Conservation (phyloP, 805 yeast species). For the Phaffomyces antillensis region DNA sequence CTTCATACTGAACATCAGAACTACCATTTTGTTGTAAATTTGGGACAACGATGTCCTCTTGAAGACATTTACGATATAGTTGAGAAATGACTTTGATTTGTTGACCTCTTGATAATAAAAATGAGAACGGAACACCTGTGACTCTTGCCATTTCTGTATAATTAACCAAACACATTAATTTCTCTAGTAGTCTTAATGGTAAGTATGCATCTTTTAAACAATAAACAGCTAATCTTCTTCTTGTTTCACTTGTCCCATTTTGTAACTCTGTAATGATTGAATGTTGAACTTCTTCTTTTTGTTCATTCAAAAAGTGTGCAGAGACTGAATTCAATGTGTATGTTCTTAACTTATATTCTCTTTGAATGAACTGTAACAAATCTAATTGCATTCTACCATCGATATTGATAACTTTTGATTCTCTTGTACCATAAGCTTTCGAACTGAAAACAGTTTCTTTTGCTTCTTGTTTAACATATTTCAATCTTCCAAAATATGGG, state of each 20-base stretch:
- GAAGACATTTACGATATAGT: slow-evolving; percentile 84
- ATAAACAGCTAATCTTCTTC: slow-evolving; percentile 93
- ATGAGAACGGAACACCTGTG: slow-evolving; percentile 96
- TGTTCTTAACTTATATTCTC: slow-evolving; percentile 91
- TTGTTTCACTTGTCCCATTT: slow-evolving; percentile 85
- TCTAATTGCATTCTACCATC: slow-evolving; percentile 97
- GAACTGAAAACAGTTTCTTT: slow-evolving; percentile 83
- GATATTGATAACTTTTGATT: slow-evolving; percentile 81
- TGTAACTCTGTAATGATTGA: slow-evolving; percentile 93
- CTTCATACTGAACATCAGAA: slow-evolving; percentile 89
- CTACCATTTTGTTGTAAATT: slow-evolving; percentile 73
- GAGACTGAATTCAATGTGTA: slow-evolving; percentile 94
- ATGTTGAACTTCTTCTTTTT: slow-evolving; percentile 97
- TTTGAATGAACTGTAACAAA: slow-evolving; percentile 82
- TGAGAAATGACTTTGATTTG: slow-evolving; percentile 97
- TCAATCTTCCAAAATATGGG: slow-evolving; percentile 82
- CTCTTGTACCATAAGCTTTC: slow-evolving; percentile 94
- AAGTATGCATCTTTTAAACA: slow-evolving; percentile 94
- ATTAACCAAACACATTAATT: slow-evolving; percentile 92
- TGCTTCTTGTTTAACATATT: slow-evolving; percentile 61
- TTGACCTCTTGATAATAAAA: slow-evolving; percentile 85
- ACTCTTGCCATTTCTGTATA: slow-evolving; percentile 99
- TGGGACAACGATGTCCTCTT: slow-evolving; percentile 83
- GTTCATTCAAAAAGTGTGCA: slow-evolving; percentile 89
- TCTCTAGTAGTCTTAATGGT: slow-evolving; percentile 82